phyloP scores from a whole-genome alignment of 306 rosid species.

The Abrus precatorius region DNA sequence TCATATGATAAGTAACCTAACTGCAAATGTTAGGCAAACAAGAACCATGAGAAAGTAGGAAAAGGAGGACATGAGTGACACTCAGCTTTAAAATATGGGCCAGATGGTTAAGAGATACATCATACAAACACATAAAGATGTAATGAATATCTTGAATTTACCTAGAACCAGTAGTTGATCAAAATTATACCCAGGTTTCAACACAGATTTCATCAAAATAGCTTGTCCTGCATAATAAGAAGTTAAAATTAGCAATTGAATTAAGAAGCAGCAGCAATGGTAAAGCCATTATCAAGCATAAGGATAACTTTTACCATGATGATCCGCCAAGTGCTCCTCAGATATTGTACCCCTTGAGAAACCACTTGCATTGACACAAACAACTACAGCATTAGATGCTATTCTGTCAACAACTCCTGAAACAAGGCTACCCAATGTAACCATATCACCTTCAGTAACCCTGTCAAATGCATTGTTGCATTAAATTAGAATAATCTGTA shows the following conservation, averaged over 20 bases:
- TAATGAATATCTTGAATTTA: constrained; percentile 44
- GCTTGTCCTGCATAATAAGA: constrained; percentile 73
- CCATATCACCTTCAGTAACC: constrained; percentile 75
- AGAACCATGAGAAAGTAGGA: background rate
- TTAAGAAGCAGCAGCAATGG: constrained; percentile 31
- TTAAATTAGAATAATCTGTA: constrained; percentile 35
- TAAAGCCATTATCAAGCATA: constrained; percentile 35
- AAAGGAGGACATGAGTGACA: background rate
- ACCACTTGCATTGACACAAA: constrained; percentile 69
- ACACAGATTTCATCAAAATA: constrained; percentile 65
- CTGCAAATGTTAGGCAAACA: background rate
- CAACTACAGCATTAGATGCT: constrained; percentile 65
- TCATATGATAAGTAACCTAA: constrained; percentile 13
- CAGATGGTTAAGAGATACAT: background rate
- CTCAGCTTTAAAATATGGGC: background rate
- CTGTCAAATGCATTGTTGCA: constrained; percentile 61
- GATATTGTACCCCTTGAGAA: constrained; percentile 81
- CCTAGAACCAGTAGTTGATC: constrained; percentile 87
- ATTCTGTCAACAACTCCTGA: constrained; percentile 85
- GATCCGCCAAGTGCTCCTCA: constrained; percentile 88
- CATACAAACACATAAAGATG: background rate
- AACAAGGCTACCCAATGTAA: constrained; percentile 75
- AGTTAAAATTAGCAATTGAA: constrained; percentile 42
- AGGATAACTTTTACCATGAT: constrained; percentile 66
- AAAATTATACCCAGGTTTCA: constrained; percentile 90